phyloP scores from a whole-genome alignment of 805 yeast genomes.

The Cyberlindnera americana region DNA sequence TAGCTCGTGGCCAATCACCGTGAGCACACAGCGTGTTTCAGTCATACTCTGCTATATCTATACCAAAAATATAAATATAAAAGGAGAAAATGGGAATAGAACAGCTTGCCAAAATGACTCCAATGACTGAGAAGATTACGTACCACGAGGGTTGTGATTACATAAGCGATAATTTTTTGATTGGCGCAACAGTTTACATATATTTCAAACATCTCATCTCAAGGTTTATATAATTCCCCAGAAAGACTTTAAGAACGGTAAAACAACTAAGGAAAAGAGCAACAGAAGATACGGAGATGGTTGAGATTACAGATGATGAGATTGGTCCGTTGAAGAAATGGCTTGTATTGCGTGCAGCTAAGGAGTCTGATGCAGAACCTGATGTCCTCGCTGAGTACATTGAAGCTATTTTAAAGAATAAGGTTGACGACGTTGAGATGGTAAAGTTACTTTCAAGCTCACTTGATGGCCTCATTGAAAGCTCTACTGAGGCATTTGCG shows the following conservation, averaged over 20 bases:
- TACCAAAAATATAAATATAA: background rate
- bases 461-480: constrained; percentile 35
- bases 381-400: constrained; percentile 43
- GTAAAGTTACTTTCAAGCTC: constrained; percentile 31
- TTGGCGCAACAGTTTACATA: background rate
- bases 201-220: too few relatives aligned
- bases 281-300: background rate
- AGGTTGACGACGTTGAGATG: constrained; percentile 33
- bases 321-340: constrained; percentile 24
- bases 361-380: constrained; percentile 37
- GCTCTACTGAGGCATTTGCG: constrained; percentile 24
- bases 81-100: too few relatives aligned
- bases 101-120: too few relatives aligned
- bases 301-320: constrained; percentile 11
- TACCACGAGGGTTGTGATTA: too few relatives aligned
- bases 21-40: constrained; percentile 20
- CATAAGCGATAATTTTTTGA: too few relatives aligned
- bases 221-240: too few relatives aligned
- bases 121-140: too few relatives aligned
- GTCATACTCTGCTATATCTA: background rate
- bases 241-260: too few relatives aligned
- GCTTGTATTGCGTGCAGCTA: constrained; percentile 24
- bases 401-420: constrained; percentile 38
- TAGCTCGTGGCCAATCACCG: constrained; percentile 27
- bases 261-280: too few relatives aligned